These are phyloP conservation scores for Alectoria sarmentosa DNA, from an alignment of 495 filamentous ascomycete genomes.

Conservation along the genomic window DNA sequence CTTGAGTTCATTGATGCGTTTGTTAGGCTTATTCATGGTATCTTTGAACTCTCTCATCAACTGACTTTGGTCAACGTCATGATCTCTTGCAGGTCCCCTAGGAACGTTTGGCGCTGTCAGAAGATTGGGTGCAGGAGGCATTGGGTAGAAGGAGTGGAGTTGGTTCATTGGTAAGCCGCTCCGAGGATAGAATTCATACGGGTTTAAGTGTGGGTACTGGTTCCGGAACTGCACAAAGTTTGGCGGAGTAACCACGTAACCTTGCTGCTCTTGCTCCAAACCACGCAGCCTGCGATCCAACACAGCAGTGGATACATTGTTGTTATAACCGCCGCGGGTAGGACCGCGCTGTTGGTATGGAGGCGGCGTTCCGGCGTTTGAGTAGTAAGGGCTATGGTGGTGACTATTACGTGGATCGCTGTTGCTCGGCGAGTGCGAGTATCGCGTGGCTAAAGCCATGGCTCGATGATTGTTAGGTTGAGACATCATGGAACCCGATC, in stretches of 20 bases:
- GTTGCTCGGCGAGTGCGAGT: constrained; percentile 47
- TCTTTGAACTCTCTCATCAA: constrained; percentile 75
- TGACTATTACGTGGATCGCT: constrained; percentile 46
- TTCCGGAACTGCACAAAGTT: constrained; percentile 36
- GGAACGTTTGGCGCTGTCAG: constrained; percentile 36
- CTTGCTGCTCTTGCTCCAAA: constrained; percentile 45
- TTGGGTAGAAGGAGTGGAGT: constrained; percentile 30
- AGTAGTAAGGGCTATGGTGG: constrained; percentile 53
- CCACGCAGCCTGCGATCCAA: constrained; percentile 46
- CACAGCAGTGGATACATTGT: constrained; percentile 31
- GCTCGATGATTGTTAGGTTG: constrained; percentile 11
- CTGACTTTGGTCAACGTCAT: constrained; percentile 59
- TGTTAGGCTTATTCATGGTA: constrained; percentile 62
- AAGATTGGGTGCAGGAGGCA: constrained; percentile 27
- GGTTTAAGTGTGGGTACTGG: constrained; percentile 32
- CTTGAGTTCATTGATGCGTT: constrained; percentile 71
- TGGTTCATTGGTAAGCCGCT: constrained; percentile 35
- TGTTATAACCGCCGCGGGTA: constrained; percentile 33
- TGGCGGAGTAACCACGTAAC: constrained; percentile 29
- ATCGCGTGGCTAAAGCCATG: constrained; percentile 30
- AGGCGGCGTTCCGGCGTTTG: constrained; percentile 42
- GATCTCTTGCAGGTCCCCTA: constrained; percentile 51
- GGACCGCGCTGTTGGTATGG: constrained; percentile 40
- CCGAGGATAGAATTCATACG: constrained; percentile 38
- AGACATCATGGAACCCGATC: constrained; percentile 14